Evolutionary conservation across 2,329 filamentous ascomycete species (phyloP).

Genomic region (Clarireedia paspali): DNA sequence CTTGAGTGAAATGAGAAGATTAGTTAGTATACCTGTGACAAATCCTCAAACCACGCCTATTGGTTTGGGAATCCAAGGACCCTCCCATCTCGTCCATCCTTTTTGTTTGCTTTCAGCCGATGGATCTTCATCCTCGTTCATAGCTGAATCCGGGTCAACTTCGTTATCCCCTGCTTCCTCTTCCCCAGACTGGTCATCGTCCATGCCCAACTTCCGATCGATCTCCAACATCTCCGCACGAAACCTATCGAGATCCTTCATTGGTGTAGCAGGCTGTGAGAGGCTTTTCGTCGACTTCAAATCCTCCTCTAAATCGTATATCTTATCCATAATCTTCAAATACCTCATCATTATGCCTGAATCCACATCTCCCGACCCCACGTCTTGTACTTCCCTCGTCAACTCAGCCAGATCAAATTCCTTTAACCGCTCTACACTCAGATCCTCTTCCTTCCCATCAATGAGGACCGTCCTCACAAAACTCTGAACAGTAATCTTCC

Average conservation of each 20-base stretch:
- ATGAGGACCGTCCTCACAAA: constrained; percentile 15
- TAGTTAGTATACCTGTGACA: not conserved
- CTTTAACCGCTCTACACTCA: constrained; percentile 10
- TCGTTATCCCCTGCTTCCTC: not conserved
- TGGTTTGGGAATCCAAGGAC: constrained; percentile 17
- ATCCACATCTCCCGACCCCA: constrained; percentile 16
- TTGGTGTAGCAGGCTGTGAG: not conserved
- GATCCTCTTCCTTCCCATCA: constrained; percentile 20
- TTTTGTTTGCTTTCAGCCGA: not conserved
- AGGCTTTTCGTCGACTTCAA: not conserved
- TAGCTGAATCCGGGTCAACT: not conserved
- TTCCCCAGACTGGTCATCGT: constrained; percentile 14
- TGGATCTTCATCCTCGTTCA: not conserved
- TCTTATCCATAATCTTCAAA: constrained; percentile 36
- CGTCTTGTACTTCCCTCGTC: constrained; percentile 18
- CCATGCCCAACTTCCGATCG: constrained; percentile 14
- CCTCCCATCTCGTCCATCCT: constrained; percentile 13
- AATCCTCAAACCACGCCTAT: constrained; percentile 11
- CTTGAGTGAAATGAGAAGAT: not conserved
- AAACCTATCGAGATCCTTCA: constrained; percentile 13
- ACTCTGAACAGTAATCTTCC: not conserved
- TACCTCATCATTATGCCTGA: constrained; percentile 13
- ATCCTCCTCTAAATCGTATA: constrained; percentile 26
- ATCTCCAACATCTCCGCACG: constrained; percentile 19
- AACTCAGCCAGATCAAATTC: constrained; percentile 14